These are phyloP conservation scores for Boletellus ananas DNA, from an alignment of 768 basidiomycete species.

Conservation along the genomic window DNA sequence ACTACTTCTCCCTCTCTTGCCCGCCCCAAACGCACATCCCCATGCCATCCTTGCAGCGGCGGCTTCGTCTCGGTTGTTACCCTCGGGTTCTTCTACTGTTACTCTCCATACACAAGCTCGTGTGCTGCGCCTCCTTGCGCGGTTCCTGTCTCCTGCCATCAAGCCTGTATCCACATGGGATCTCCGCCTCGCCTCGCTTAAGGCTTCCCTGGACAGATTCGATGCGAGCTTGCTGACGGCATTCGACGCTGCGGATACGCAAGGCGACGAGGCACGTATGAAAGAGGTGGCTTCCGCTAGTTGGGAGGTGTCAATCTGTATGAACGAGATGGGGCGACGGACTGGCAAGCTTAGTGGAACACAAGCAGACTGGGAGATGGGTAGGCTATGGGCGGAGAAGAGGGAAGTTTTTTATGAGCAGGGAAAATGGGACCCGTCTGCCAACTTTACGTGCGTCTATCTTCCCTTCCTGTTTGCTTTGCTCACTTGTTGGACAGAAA, in stretches of 20 bases:
- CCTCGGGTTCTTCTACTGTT: constrained; percentile 33
- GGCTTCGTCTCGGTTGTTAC: constrained; percentile 40
- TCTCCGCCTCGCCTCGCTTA: constrained; percentile 57
- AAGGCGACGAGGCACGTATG: constrained; percentile 73
- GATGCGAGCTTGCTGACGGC: constrained; percentile 81
- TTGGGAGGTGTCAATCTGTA: constrained; percentile 72
- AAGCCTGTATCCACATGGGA: constrained; percentile 72
- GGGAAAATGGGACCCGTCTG: constrained; percentile 71
- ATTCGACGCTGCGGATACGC: constrained; percentile 83
- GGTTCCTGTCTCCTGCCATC: constrained; percentile 67
- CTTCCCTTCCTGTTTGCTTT: not conserved
- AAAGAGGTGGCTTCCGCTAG: constrained; percentile 74
- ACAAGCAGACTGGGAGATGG: constrained; percentile 78
- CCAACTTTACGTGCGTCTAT: constrained; percentile 70
- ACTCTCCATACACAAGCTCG: constrained; percentile 59
- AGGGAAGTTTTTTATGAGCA: constrained; percentile 90
- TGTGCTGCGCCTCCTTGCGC: constrained; percentile 64
- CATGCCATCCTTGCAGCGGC: constrained; percentile 58
- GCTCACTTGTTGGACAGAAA: constrained; percentile 32
- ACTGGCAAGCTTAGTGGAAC: not conserved
- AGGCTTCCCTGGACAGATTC: constrained; percentile 82
- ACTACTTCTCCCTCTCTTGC: constrained; percentile 57
- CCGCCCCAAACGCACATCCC: constrained; percentile 56
- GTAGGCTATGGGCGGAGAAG: constrained; percentile 94
- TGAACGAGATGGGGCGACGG: constrained; percentile 32